Percentiles rank a stretch among this genome's conserved stretches.
These are phyloP conservation scores for Solanum pinnatisectum DNA, from an alignment of 257 asterid species.

Conservation along the genomic window DNA sequence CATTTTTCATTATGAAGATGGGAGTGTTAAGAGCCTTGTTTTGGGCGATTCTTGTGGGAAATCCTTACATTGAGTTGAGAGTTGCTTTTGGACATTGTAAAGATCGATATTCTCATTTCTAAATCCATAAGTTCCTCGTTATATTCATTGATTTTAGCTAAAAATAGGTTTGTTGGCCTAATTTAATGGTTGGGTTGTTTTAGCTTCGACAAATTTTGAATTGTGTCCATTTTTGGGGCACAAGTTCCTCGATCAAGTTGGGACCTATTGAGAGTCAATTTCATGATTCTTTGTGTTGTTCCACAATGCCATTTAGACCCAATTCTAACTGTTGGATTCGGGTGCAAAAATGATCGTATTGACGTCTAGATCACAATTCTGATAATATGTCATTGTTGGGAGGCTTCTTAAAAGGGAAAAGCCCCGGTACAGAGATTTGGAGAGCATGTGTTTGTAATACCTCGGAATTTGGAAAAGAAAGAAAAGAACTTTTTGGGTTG, in stretches of 20 bases:
- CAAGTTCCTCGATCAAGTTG: neutral
- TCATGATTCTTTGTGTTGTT: neutral
- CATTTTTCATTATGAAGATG: neutral
- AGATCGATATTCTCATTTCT: too few relatives aligned
- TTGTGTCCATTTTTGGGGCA: neutral
- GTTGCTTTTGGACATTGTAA: neutral
- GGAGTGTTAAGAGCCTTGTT: neutral
- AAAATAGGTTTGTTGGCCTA: neutral
- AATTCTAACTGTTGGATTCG: neutral
- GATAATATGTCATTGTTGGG: neutral
- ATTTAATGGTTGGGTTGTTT: neutral
- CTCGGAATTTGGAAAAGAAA: too few relatives aligned
- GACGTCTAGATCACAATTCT: neutral
- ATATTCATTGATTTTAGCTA: neutral
- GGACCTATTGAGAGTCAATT: neutral
- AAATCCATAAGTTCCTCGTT: neutral
- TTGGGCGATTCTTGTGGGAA: neutral
- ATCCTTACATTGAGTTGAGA: neutral
- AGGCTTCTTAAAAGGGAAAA: neutral
- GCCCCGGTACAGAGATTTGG: neutral
- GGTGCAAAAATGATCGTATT: neutral
- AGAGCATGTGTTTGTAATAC: neutral
- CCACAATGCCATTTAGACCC: neutral
- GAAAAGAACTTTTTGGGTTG: too few relatives aligned
- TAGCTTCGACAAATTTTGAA: neutral